These are phyloP conservation scores for Musa balbisiana DNA, from an alignment of 202 grass and related monocot species.

Conservation along the genomic window DNA sequence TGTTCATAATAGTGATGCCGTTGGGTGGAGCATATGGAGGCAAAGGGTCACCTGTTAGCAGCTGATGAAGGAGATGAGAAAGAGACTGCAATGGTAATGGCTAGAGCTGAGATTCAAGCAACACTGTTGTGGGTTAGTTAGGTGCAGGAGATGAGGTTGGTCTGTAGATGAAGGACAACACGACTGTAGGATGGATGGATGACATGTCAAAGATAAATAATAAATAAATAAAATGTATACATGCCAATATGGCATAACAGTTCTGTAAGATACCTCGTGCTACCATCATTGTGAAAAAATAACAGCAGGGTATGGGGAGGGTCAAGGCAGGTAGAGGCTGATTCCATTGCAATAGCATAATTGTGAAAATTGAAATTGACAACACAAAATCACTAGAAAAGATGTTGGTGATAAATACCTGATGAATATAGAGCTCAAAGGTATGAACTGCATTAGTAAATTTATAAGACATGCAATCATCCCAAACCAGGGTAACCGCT, in stretches of 20 bases:
- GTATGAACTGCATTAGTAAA: conserved; percentile 55
- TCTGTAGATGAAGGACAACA: neutral
- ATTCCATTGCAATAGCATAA: neutral
- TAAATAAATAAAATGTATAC: neutral
- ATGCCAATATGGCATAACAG: neutral
- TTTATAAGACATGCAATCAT: conserved; percentile 55
- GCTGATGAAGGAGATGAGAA: too few relatives aligned
- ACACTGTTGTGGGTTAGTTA: too few relatives aligned
- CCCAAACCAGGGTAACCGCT: conserved; percentile 84
- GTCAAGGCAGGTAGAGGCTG: neutral
- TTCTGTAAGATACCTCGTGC: neutral
- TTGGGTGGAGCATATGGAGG: too few relatives aligned
- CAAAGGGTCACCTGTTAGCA: too few relatives aligned
- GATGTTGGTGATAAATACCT: conserved; percentile 40
- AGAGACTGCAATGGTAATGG: too few relatives aligned
- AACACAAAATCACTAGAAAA: neutral
- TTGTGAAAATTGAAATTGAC: neutral
- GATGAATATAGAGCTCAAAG: conserved; percentile 48
- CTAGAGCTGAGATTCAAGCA: too few relatives aligned
- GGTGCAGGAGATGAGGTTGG: too few relatives aligned
- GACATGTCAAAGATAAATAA: neutral
- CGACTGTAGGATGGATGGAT: neutral
- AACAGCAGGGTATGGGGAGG: too few relatives aligned
- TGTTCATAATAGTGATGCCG: too few relatives aligned
- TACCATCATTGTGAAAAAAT: too few relatives aligned